Conservation (phyloP, 306 rosid genomes). For the Vigna reflexopilosa region DNA sequence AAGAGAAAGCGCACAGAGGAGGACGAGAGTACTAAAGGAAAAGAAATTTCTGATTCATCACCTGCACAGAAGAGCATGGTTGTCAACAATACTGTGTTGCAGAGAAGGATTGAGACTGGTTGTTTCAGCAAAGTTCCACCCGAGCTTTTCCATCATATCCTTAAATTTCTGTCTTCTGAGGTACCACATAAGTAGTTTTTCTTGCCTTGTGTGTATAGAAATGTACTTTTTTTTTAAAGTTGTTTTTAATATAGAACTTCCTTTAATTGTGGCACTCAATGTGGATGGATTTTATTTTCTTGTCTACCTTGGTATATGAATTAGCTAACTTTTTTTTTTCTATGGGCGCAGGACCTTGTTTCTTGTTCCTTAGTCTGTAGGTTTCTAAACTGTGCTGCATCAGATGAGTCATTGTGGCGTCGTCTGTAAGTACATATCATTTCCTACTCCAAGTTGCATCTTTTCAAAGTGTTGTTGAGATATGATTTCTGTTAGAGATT, state of each 20-base stretch:
- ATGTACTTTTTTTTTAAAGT: neutral
- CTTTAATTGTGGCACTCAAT: conserved; percentile 3
- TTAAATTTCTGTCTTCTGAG: conserved; percentile 92
- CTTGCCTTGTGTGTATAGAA: neutral
- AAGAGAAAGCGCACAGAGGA: conserved; percentile 60
- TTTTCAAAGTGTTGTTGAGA: conserved; percentile 17
- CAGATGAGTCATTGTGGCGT: conserved; percentile 95
- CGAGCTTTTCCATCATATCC: conserved; percentile 82
- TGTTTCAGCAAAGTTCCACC: conserved; percentile 76
- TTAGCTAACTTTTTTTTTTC: conserved; percentile 34
- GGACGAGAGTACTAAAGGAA: conserved; percentile 29
- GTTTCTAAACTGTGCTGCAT: conserved; percentile 80
- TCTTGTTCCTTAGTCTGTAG: conserved; percentile 83
- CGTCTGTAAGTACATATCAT: conserved; percentile 76
- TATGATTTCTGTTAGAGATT: conserved; percentile 22
- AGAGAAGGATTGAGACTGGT: conserved; percentile 72
- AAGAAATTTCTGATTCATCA: conserved; percentile 34
- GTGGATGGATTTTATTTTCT: conserved; percentile 1
- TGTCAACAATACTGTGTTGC: conserved; percentile 37
- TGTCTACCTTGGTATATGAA: conserved; percentile 25
- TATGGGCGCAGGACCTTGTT: conserved; percentile 74
- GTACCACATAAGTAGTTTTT: conserved; percentile 39
- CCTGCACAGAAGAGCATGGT: conserved; percentile 35
- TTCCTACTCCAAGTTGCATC: conserved; percentile 2
- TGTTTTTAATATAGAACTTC: neutral